Evolutionary conservation across 768 basidiomycete genomes (phyloP).

Genomic region (Boletus fagicola): DNA sequence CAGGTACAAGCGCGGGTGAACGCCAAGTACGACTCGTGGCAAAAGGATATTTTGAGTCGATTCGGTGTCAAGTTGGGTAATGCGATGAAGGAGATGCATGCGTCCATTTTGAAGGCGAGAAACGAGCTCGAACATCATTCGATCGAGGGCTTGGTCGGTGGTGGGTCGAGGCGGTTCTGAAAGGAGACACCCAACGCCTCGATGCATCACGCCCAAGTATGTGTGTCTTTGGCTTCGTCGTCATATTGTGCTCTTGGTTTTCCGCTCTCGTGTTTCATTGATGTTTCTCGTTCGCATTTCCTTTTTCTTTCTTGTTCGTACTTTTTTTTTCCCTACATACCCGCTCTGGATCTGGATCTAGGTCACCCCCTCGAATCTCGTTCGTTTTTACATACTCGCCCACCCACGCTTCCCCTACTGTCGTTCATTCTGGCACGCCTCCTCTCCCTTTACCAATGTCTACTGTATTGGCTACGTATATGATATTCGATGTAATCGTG

Average conservation of each 20-base stretch:
- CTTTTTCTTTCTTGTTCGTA: not conserved
- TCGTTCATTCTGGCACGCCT: slow-evolving; percentile 11
- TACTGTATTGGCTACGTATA: slow-evolving; percentile 29
- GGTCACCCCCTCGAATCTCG: slow-evolving; percentile 3
- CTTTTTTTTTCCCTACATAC: slow-evolving; percentile 5
- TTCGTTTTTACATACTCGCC: not conserved
- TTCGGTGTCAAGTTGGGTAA: slow-evolving; percentile 93
- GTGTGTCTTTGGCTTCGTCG: not conserved
- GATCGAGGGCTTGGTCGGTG: slow-evolving; percentile 83
- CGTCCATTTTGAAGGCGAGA: slow-evolving; percentile 86
- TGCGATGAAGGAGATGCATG: slow-evolving; percentile 98
- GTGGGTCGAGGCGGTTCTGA: slow-evolving; percentile 51
- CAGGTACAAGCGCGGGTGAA: slow-evolving; percentile 97
- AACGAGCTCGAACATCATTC: slow-evolving; percentile 96
- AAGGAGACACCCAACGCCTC: not conserved
- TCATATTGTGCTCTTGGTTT: not conserved
- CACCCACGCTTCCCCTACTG: not conserved
- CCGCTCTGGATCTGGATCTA: slow-evolving; percentile 18
- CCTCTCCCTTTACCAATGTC: slow-evolving; percentile 5
- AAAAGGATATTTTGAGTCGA: slow-evolving; percentile 87
- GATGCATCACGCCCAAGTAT: not conserved
- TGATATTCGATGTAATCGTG: slow-evolving; percentile 29
- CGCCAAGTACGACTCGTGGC: slow-evolving; percentile 98
- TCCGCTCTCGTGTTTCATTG: not conserved
- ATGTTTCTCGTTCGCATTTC: not conserved